Evolutionary conservation across 306 rosid genomes (phyloP), one percentile per base, ranked within the genome.

Genomic region (Medicago ruthenica): DNA sequence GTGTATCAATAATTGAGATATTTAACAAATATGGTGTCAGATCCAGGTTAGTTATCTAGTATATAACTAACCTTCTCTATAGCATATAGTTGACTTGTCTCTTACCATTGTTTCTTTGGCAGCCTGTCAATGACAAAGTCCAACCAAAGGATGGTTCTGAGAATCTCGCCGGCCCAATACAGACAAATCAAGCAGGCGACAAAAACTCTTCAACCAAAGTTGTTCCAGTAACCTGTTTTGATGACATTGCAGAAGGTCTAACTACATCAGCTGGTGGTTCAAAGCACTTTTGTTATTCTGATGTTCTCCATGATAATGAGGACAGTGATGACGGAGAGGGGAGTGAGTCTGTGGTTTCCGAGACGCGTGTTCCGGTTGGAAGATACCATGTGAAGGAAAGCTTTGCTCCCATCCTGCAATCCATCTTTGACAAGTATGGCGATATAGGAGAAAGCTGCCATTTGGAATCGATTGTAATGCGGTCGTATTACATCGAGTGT

Each of bases 381-480:
- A 88, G 71, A 24, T 96, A 96, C 85, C 87, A 88, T 17, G 97
- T 96, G 75, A 92, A 92, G 82, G 89, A 88, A 78, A 90, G 96
- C 77, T 86, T 84, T 42, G 91, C 92, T 75, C 59, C 97, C 9
- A 92, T 88, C 67, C 88, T 96, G 76, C 78, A 21, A 22, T 80
- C 88, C 1, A 86, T 96, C 83, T 75, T 88, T 22, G 87, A 92
- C 39, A 96, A 90, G 75, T 86, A 89, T 18, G 97, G 97, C 0
- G 99, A 96, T 51, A 88, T 96, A 20, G 98, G 96, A 62, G 91
- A 83, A 20, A 83, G 84, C 74, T 96, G 99, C 67, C 91, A 89
- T 40, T 81, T 96, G 81, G 99, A 96, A 83, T 96, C 99, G 4
- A 67, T 83, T 27, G 88, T 90, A 50, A 89, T 96, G 88, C 85